These are phyloP conservation scores for Leccinum arenicola DNA, from an alignment of 768 basidiomycete genomes.

Conservation along the genomic window DNA sequence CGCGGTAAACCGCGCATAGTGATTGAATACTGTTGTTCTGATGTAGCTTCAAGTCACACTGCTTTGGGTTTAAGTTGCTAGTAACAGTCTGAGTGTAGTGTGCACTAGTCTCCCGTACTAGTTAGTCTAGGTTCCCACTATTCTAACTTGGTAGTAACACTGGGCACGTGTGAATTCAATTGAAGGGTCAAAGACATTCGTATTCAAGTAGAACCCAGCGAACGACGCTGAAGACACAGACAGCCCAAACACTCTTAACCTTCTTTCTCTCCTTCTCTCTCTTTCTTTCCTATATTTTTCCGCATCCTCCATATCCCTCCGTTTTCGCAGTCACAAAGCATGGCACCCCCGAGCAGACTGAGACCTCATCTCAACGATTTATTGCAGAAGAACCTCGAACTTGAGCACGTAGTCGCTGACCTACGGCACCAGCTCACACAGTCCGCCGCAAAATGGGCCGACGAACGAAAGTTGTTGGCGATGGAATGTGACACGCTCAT, in stretches of 20 bases:
- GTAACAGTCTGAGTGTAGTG: too few species aligned
- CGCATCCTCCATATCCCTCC: background rate
- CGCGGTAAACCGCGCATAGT: background rate
- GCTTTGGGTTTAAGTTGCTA: too few species aligned
- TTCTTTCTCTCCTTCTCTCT: background rate
- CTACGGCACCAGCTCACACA: constrained; percentile 28
- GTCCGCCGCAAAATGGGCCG: constrained; percentile 28
- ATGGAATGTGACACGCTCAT: constrained; percentile 25
- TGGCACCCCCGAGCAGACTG: constrained; percentile 25
- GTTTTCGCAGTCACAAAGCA: constrained; percentile 4
- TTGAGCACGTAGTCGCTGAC: constrained; percentile 28
- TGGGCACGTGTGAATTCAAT: constrained; percentile 16
- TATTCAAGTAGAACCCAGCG: background rate
- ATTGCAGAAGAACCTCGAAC: constrained; percentile 28
- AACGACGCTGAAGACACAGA: background rate
- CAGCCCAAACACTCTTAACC: background rate
- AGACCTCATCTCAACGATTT: constrained; percentile 29
- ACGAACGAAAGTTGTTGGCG: constrained; percentile 25
- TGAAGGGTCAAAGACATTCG: background rate
- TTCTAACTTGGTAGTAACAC: too few species aligned
- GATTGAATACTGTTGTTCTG: too few species aligned
- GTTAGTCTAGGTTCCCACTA: too few species aligned
- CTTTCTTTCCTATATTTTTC: background rate
- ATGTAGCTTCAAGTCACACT: too few species aligned
- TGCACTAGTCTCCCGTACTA: too few species aligned